Conservation (phyloP, 768 basidiomycete genomes). For the Tremella yokohamensis region DNA sequence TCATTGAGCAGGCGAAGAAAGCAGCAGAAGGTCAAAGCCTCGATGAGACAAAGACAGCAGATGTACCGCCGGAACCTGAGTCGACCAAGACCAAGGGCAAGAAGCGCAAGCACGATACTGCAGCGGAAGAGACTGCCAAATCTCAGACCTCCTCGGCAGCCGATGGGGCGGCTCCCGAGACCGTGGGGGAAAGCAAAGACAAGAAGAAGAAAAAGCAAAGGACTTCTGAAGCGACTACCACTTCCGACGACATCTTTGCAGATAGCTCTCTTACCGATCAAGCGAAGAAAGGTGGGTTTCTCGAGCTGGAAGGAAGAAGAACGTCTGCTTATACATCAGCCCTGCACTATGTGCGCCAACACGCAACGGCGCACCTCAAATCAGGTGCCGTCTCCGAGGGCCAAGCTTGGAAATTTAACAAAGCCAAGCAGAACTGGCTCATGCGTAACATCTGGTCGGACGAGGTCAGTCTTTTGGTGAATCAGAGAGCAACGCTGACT, state of each 20-base stretch:
- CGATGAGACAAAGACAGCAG: conserved; percentile 2
- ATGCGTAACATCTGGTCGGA: conserved; percentile 30
- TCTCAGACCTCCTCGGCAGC: not conserved
- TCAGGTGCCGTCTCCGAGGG: conserved; percentile 7
- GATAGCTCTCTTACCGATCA: conserved; percentile 31
- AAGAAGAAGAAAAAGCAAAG: too few species aligned
- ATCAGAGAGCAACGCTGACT: not conserved
- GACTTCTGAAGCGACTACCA: not conserved
- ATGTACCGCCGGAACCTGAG: not conserved
- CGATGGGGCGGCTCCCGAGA: too few species aligned
- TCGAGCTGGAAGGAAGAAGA: not conserved
- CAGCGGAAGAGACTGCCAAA: not conserved
- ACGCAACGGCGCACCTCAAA: conserved; percentile 6
- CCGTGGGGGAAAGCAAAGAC: too few species aligned
- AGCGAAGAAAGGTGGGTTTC: conserved; percentile 35
- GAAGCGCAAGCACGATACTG: conserved; percentile 14
- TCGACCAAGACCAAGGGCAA: not conserved
- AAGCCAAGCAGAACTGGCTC: conserved; percentile 42
- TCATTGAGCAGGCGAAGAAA: conserved; percentile 5
- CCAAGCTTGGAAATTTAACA: conserved; percentile 40
- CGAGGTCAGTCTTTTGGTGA: conserved; percentile 20
- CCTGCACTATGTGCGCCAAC: conserved; percentile 24
- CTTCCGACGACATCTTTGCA: not conserved
- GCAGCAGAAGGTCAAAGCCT: not conserved
- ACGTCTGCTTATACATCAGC: conserved; percentile 6